A percentile compares a stretch with the other conserved stretches of the same genome.
phyloP scores from a whole-genome alignment of 1,139 yeast genomes.

The Candida pseudocylindracea region DNA sequence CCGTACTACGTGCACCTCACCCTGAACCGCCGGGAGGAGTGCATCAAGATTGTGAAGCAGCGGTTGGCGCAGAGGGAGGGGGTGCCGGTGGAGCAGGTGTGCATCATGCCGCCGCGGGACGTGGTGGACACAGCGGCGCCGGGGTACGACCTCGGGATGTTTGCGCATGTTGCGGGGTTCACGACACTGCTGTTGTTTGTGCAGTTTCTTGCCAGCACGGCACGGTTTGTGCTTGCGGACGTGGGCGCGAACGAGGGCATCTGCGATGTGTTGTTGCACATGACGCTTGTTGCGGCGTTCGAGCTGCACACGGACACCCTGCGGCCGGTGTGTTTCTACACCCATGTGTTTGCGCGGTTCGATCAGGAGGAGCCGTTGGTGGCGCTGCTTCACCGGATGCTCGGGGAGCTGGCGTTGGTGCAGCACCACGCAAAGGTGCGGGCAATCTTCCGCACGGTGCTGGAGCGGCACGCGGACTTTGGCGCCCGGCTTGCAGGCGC shows the following conservation, averaged over 20 bases:
- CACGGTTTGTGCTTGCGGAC: conserved; percentile 17
- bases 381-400: conserved; percentile 17
- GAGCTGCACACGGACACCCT: conserved; percentile 11
- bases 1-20: conserved; percentile 70
- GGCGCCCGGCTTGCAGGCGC: too few relatives aligned
- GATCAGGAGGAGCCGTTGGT: conserved; percentile 1
- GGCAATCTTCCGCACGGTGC: conserved; percentile 17
- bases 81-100: conserved; percentile 8
- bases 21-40: conserved; percentile 59
- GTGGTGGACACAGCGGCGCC: conserved; percentile 25
- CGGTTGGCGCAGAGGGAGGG: conserved; percentile 11
- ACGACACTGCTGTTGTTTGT: conserved; percentile 29
- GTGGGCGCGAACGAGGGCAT: conserved; percentile 24
- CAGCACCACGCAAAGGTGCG: conserved; percentile 28
- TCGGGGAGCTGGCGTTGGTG: conserved; percentile 16
- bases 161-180: conserved; percentile 15
- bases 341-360: conserved; percentile 12
- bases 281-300: conserved; percentile 32
- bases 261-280: conserved; percentile 36
- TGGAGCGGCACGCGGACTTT: neutral
- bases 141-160: conserved; percentile 12
- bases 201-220: conserved; percentile 24
- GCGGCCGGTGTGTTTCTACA: conserved; percentile 13
- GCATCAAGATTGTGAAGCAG: conserved; percentile 33
- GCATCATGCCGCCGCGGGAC: too few relatives aligned